Evolutionary conservation across 2,329 filamentous ascomycete genomes (phyloP), one percentile per base, ranked within the genome.

Genomic region (Blastomyces silverae): DNA sequence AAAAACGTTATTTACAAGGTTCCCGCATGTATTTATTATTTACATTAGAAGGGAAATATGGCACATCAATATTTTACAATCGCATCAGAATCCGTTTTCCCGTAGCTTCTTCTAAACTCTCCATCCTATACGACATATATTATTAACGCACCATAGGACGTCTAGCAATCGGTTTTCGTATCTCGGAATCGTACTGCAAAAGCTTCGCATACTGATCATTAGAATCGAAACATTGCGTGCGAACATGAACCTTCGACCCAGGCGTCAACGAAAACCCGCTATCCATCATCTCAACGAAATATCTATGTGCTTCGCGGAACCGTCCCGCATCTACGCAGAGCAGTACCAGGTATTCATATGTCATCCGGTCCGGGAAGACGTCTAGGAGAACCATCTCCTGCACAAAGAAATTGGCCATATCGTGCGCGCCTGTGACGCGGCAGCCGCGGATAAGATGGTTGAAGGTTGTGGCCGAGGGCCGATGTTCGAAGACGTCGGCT

Each of bases 301-400:
- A 79, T 67, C 73, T 74, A 65, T 73, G 74, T 1, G 73, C 76
- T 5, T 76, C 76, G 61, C 71, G 68, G 66, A 73, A 77, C 56
- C 75, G 77, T 6, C 69, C 70, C 10, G 70, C 67, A 8, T 77
- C 73, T 4, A 84, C 68, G 70, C 85, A 89, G 55, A 85, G 79
- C 15, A 85, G 72, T 20, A 89, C 82, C 13, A 89, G 76, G 4
- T 82, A 79, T 68, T 89, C 86, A 68, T 89, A 89, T 0, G 86
- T 89, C 22, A 82, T 68, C n/a, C 75, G 71, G 66, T 86, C 80
- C 0, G 87, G 85, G 20, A 77, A 70, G 37, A 88, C 75, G 8
- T 78, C 77, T 10, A 86, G 75, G 11, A 82, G 79, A 6, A 82
- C 77, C 82, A 89, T 87, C 70, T 89, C 87, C 20, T 81, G 79